Evolutionary conservation across 495 filamentous ascomycete genomes (phyloP).

Genomic region (Cudoniella acicularis): DNA sequence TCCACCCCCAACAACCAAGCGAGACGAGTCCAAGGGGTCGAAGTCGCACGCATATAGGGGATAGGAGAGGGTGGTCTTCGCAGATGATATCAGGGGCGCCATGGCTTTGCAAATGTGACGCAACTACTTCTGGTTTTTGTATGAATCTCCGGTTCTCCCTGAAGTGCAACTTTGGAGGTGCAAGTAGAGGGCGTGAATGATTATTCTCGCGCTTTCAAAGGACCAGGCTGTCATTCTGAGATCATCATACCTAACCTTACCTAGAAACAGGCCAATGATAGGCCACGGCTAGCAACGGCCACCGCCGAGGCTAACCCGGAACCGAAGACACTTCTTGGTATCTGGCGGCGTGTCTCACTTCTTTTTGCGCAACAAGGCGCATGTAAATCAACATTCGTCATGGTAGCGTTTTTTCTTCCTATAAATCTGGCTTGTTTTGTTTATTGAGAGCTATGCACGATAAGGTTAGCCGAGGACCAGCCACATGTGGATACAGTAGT

Average conservation of each 20-base stretch:
- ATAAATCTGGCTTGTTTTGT: too few species aligned
- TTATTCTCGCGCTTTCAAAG: background rate
- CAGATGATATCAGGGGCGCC: conserved; percentile 52
- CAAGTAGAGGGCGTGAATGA: background rate
- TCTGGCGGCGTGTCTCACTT: background rate
- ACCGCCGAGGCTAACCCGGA: conserved; percentile 6
- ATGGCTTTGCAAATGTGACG: conserved; percentile 22
- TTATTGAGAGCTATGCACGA: too few species aligned
- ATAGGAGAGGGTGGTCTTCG: conserved; percentile 72
- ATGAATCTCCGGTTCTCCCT: too few species aligned
- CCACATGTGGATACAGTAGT: too few species aligned
- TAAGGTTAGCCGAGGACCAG: too few species aligned
- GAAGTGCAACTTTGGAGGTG: too few species aligned
- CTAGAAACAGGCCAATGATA: conserved; percentile 9
- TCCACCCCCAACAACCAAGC: conserved; percentile 83
- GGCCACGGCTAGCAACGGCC: background rate
- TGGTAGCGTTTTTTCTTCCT: too few species aligned
- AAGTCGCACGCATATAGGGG: conserved; percentile 91
- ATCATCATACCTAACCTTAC: background rate
- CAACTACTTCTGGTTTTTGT: background rate
- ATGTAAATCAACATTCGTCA: too few species aligned
- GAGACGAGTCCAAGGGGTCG: conserved; percentile 70
- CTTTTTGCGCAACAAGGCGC: too few species aligned
- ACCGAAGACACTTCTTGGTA: background rate
- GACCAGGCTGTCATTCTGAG: background rate